Conservation (phyloP, 2,329 filamentous ascomycete genomes). For the Penicillium polonicum region DNA sequence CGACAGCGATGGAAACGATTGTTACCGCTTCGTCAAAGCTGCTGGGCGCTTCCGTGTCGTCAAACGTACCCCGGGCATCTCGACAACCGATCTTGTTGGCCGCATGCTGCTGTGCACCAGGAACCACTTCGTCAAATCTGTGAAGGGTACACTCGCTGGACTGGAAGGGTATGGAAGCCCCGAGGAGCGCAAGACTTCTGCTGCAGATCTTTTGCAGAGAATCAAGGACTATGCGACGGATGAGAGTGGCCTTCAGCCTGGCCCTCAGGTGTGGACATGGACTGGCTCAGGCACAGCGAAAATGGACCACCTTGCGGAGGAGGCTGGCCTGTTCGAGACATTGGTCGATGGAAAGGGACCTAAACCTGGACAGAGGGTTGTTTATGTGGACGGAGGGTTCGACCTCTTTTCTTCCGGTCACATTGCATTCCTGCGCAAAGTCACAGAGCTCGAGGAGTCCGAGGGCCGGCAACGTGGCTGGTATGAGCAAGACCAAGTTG, state of each 20-base stretch:
- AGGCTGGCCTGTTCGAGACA: constrained; percentile 64
- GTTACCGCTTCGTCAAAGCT: constrained; percentile 95
- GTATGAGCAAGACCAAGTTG: constrained; percentile 65
- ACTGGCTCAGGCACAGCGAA: constrained; percentile 42
- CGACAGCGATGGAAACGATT: constrained; percentile 89
- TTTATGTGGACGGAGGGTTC: constrained; percentile 96
- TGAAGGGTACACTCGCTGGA: constrained; percentile 67
- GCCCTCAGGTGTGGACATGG: constrained; percentile 86
- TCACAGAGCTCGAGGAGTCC: constrained; percentile 70
- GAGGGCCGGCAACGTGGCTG: constrained; percentile 68
- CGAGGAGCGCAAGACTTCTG: constrained; percentile 64
- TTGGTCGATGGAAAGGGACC: constrained; percentile 71
- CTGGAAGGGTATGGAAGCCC: constrained; percentile 69
- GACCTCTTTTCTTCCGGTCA: constrained; percentile 96
- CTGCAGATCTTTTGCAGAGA: constrained; percentile 69
- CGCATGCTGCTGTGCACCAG: constrained; percentile 96
- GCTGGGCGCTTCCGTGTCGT: constrained; percentile 94
- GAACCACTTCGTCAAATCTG: constrained; percentile 84
- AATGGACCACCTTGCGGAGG: constrained; percentile 48
- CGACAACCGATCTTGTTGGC: constrained; percentile 95
- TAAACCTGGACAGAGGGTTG: constrained; percentile 74
- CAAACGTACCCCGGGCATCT: constrained; percentile 92
- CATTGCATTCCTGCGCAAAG: constrained; percentile 85
- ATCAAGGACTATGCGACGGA: constrained; percentile 87
- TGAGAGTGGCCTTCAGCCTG: constrained; percentile 72